Percentiles rank a stretch among this genome's conserved stretches.
These are phyloP conservation scores for Wickerhamomyces chambardii DNA, from an alignment of 805 yeast genomes.

Conservation along the genomic window DNA sequence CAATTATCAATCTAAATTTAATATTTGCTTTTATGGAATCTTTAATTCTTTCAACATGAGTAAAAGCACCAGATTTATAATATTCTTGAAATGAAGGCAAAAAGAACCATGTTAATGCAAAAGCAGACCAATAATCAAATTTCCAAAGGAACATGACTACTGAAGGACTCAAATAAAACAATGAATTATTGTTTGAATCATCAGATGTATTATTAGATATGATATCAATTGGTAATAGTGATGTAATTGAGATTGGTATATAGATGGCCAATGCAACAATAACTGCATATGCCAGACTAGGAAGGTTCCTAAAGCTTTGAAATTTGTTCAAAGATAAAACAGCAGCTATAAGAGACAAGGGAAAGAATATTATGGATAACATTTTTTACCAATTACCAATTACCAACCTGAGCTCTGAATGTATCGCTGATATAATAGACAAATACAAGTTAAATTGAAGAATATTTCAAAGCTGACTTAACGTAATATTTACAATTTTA, in stretches of 20 bases:
- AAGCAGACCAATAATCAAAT: conserved; percentile 72
- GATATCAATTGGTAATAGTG: conserved; percentile 68
- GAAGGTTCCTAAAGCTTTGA: conserved; percentile 9
- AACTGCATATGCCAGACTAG: conserved; percentile 11
- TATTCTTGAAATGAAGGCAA: conserved; percentile 69
- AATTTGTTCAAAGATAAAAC: conserved; percentile 13
- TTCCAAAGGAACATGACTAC: conserved; percentile 58
- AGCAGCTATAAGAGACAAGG: conserved; percentile 10
- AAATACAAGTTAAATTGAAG: no score
- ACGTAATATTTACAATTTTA: no score
- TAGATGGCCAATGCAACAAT: conserved; percentile 46
- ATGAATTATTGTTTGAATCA: conserved; percentile 14
- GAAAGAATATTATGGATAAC: conserved; percentile 8
- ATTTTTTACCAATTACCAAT: no score
- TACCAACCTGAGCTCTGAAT: no score
- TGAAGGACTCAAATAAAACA: conserved; percentile 40
- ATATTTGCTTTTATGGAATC: conserved; percentile 52
- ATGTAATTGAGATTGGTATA: conserved; percentile 68
- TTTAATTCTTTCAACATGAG: conserved; percentile 31
- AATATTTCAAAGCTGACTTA: no score
- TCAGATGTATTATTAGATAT: conserved; percentile 34
- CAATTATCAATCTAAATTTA: conserved; percentile 49
- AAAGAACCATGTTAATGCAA: conserved; percentile 68
- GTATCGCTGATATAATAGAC: no score
- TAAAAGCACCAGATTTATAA: conserved; percentile 61